Percentiles rank a stretch among this genome's conserved stretches.
Conservation (phyloP, 2,329 filamentous ascomycete genomes). For the Calonectria ilicicola region DNA sequence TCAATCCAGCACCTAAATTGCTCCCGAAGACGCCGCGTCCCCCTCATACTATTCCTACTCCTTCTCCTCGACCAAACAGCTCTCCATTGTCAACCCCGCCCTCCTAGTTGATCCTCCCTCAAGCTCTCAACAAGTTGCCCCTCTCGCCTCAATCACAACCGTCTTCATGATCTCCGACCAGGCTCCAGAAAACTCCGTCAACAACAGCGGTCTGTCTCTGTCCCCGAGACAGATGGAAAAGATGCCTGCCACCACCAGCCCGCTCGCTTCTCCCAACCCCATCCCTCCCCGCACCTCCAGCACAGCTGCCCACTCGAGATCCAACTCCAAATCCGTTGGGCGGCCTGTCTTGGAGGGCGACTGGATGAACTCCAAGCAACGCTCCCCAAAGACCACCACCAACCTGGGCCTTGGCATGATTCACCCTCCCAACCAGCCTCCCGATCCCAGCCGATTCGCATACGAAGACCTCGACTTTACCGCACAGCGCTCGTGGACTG, state of each 20-base stretch:
- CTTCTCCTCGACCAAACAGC: neutral
- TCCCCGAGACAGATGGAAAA: slow-evolving; percentile 38
- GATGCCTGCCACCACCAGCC: slow-evolving; percentile 37
- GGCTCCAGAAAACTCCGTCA: slow-evolving; percentile 27
- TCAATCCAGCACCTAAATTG: neutral
- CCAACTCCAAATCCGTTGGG: slow-evolving; percentile 54
- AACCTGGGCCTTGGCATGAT: slow-evolving; percentile 41
- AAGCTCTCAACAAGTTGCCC: neutral
- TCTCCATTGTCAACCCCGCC: neutral
- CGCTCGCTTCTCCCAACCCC: slow-evolving; percentile 64
- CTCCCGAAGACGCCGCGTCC: neutral
- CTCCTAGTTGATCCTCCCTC: neutral
- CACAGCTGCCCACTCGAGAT: slow-evolving; percentile 30
- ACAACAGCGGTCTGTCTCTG: slow-evolving; percentile 39
- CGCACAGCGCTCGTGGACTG: slow-evolving; percentile 70
- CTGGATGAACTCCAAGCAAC: slow-evolving; percentile 64
- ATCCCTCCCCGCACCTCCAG: slow-evolving; percentile 81
- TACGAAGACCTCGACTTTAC: slow-evolving; percentile 67
- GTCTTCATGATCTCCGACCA: slow-evolving; percentile 40
- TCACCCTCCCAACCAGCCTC: slow-evolving; percentile 53
- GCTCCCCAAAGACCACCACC: slow-evolving; percentile 24
- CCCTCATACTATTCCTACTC: neutral
- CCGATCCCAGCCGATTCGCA: slow-evolving; percentile 65
- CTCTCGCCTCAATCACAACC: neutral
- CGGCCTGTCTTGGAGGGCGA: slow-evolving; percentile 70